phyloP scores from a whole-genome alignment of 768 basidiomycete genomes.

The Tylopilus intermedius region DNA sequence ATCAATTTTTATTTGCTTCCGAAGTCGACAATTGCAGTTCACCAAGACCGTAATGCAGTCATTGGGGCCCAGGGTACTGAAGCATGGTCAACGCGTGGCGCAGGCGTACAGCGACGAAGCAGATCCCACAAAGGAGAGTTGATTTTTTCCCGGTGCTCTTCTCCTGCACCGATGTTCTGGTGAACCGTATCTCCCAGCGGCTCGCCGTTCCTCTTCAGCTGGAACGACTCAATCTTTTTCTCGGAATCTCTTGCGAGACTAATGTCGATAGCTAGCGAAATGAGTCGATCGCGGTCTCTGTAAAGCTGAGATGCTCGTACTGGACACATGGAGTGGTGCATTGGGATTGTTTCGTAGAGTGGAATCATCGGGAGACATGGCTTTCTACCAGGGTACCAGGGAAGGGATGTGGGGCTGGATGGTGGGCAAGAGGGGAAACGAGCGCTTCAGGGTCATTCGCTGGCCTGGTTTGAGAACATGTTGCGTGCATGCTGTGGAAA shows the following conservation, averaged over 20 bases:
- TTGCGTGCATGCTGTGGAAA: background rate
- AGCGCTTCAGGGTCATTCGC: background rate
- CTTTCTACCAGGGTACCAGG: background rate
- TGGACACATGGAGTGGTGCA: background rate
- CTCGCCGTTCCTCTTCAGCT: background rate
- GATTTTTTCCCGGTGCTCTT: background rate
- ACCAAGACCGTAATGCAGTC: conserved; percentile 1
- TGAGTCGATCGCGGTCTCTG: background rate
- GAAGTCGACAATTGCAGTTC: background rate
- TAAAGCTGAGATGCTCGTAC: background rate
- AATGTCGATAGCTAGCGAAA: conserved; percentile 1
- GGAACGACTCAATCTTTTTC: conserved; percentile 5
- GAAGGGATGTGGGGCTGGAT: background rate
- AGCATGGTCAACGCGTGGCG: background rate
- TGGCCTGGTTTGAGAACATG: background rate
- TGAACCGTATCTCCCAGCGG: background rate
- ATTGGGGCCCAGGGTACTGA: background rate
- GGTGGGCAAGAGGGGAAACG: background rate
- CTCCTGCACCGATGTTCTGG: background rate
- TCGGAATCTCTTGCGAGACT: conserved; percentile 7
- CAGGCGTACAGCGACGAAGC: background rate
- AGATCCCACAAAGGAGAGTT: conserved; percentile 5
- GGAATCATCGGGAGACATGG: conserved; percentile 1
- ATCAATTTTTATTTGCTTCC: background rate
- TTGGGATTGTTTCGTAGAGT: background rate